Evolutionary conservation across 2,329 filamentous ascomycete genomes (phyloP).

Genomic region (Lojkania enalia): DNA sequence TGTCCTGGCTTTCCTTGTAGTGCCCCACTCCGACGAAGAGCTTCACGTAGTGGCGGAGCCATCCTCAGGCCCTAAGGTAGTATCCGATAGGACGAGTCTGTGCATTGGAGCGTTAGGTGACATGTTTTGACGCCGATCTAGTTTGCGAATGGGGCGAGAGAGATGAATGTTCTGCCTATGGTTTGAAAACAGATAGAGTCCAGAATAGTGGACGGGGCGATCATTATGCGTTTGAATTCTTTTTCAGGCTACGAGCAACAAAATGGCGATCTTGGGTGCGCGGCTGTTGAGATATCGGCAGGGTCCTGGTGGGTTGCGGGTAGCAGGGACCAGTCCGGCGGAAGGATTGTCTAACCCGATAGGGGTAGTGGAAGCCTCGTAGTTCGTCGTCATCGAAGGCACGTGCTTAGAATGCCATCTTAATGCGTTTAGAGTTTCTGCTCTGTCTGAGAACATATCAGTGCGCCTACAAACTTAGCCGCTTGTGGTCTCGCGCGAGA

Average conservation of each 20-base stretch:
- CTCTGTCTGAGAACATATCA: conserved; percentile 19
- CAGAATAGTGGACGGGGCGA: conserved; percentile 7
- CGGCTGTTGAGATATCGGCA: conserved; percentile 1
- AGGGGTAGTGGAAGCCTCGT: conserved; percentile 16
- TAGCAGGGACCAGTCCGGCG: background rate
- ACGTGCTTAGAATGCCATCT: conserved; percentile 8
- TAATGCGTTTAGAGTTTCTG: conserved; percentile 27
- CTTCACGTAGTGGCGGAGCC: conserved; percentile 15
- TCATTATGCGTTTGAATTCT: conserved; percentile 31
- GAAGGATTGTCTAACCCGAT: conserved; percentile 5
- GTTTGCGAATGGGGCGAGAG: conserved; percentile 26
- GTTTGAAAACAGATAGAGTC: conserved; percentile 23
- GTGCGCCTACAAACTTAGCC: conserved; percentile 1
- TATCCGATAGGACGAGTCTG: conserved; percentile 6
- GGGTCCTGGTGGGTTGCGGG: background rate
- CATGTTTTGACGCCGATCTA: conserved; percentile 19
- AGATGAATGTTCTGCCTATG: conserved; percentile 14
- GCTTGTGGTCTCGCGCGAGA: conserved; percentile 2
- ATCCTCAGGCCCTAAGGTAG: conserved; percentile 6
- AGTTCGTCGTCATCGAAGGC: conserved; percentile 1
- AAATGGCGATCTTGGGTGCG: background rate
- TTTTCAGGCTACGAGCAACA: background rate
- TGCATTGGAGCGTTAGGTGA: conserved; percentile 9
- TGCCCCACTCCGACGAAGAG: conserved; percentile 14
- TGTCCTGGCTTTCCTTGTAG: conserved; percentile 9